A percentile compares a stretch with the other conserved stretches of the same genome.
phyloP scores from a whole-genome alignment of 257 asterid genomes.

The Gentiana macrophylla region DNA sequence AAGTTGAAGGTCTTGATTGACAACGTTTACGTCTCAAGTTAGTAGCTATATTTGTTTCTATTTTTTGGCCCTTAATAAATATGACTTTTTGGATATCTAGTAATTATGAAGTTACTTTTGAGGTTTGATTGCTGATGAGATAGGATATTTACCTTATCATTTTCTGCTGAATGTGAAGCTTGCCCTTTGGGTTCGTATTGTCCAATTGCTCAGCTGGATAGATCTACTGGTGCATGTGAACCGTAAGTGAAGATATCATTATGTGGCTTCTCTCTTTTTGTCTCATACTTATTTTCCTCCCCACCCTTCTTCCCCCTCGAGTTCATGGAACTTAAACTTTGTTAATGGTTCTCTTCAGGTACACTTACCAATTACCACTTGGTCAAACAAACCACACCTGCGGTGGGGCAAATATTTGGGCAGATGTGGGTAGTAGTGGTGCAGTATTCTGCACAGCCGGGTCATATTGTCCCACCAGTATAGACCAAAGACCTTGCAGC shows the following conservation, averaged over 20 bases:
- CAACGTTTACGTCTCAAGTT: neutral
- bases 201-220: slow-evolving; percentile 51
- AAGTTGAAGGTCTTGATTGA: neutral
- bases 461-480: slow-evolving; percentile 59
- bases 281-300: slow-evolving; percentile 1
- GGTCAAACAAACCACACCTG: slow-evolving; percentile 52
- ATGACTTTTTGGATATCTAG: no score
- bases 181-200: slow-evolving; percentile 86
- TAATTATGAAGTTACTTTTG: neutral
- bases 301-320: no score
- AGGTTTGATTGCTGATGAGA: slow-evolving; percentile 1
- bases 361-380: slow-evolving; percentile 56
- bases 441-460: slow-evolving; percentile 74
- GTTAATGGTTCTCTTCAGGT: slow-evolving; percentile 34
- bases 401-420: slow-evolving; percentile 83
- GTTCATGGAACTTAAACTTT: slow-evolving; percentile 8
- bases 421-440: slow-evolving; percentile 45
- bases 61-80: neutral
- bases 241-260: slow-evolving; percentile 46
- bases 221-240: slow-evolving; percentile 42
- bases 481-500: slow-evolving; percentile 41
- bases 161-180: slow-evolving; percentile 36
- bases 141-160: neutral
- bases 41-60: neutral
- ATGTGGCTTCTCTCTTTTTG: slow-evolving; percentile 4